Base-by-base conservation (phyloP, 2,329 filamentous ascomycete genomes). In the Scedosporium aurantiacum region DNA sequence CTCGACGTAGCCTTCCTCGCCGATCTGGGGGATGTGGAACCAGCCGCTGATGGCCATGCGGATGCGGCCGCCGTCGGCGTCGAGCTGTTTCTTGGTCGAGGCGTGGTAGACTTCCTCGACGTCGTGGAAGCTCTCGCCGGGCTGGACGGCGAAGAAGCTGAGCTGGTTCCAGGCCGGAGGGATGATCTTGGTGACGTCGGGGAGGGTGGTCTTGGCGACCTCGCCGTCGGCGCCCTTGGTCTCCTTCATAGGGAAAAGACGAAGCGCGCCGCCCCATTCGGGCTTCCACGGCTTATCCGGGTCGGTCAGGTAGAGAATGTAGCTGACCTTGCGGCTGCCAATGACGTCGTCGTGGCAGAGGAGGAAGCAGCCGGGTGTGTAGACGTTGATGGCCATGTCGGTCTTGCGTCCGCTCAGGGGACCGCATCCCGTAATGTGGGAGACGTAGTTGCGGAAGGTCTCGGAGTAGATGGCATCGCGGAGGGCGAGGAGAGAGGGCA, bases 281-380 rank as follows among this genome's bases (percentile, higher is more conserved):
- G 89, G 77, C 77, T 93, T 85, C 94, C 94, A 99, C 5, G 90
- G 87, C 63, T 81, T 85, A 69, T 97, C 93, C 3, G 94, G 94
- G 70, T 97, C 91, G 14, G 91, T 93, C 64, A 99, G 79, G 73
- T 99, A 99, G 63, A 99, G 80, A 66, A 99, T 99, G 74, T 97
- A 99, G 79, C 92, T 97, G 69, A 99, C 87, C 66, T 92, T 87
- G 63, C 94, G 84, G 70, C 89, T 96, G n/a, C 94, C 94, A 73
- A 99, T 99, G 64, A 99, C 94, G 75, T 99, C 94, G 79, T 99
- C 94, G 70, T 99, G 94, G 75, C 94, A 97, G 32, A 99, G 81
- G 27, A 99, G 81, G 73, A 95, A 96, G 71, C 93, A 97, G 47
- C 94, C 93, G 4, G 94, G 93, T 0, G 91, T 97, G 74, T 99